Evolutionary conservation across 495 filamentous ascomycete species (phyloP), one percentile per base, ranked within the genome.

Genomic region (Parmelia sp.): DNA sequence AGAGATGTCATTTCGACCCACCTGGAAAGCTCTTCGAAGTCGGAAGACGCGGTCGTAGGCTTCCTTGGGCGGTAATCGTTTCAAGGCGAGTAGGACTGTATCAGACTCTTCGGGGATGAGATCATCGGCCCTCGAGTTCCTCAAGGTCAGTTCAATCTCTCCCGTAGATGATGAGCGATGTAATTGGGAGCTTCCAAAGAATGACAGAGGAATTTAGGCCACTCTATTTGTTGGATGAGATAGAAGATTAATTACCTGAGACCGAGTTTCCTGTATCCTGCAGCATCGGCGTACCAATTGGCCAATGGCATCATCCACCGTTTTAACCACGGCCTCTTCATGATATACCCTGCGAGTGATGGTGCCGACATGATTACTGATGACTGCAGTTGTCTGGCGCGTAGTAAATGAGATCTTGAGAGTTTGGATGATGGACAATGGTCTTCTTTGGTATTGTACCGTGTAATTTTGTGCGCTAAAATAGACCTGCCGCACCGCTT

Each of bases 41-140:
- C 94, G 91, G 86, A 89, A 97, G 73, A 97, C 86, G 77, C 94
- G 93, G 82, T 98, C 94, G 78, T 97, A 97, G 70, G 86, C 82
- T 71, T 90, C 90, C 83, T 95, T 92, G 67, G 89, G 82, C 44
- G 90, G 84, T 51, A 98, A 88, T 76, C 94, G 91, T 83, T 89
- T 88, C 74, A 98, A 82, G 60, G 94, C 94, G 68, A 85, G 80
- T 75, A 92, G 86, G 71, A 97, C 92, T 36, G 76, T 76, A 70
- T 93, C 90, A 82, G 79, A 85, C 79, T 97, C 95, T 74, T 97
- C 95, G 71, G 84, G 81, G 74, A 97, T 90, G 74, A 98, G 75
- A 74, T 98, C 94, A 78, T 98, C 94, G 82, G 85, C 82, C 72
- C 94, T 98, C 73, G 42, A 62, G 67, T 39, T 33, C 36, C 17